These are phyloP conservation scores for Populus davidiana DNA, from an alignment of 345 rosid genomes.

Conservation along the genomic window DNA sequence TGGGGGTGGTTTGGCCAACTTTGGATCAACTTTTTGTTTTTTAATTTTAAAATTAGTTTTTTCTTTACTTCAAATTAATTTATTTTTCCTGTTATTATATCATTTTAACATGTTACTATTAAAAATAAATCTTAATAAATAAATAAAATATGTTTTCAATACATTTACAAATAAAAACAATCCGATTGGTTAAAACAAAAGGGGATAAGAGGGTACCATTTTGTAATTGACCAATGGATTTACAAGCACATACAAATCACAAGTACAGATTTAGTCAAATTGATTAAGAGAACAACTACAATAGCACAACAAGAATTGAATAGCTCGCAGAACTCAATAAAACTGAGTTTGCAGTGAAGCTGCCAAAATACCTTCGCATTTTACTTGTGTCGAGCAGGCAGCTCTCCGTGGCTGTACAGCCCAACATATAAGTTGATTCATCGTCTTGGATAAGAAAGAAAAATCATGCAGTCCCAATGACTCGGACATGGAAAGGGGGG, in stretches of 20 bases:
- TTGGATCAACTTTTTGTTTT: too few relatives aligned
- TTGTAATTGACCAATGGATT: neutral
- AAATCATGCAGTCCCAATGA: slow-evolving; percentile 56
- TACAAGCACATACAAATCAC: slow-evolving; percentile 1
- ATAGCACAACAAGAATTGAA: neutral
- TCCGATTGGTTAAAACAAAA: neutral
- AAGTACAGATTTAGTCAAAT: neutral
- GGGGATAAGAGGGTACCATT: neutral
- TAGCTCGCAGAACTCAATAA: neutral
- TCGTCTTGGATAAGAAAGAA: neutral
- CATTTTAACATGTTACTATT: too few relatives aligned
- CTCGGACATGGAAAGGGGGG: slow-evolving; percentile 79
- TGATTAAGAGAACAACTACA: neutral
- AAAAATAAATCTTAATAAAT: too few relatives aligned
- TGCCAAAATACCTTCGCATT: neutral
- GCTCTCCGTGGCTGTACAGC: neutral
- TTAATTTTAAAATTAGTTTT: too few relatives aligned
- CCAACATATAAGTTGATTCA: neutral
- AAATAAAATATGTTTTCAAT: too few relatives aligned
- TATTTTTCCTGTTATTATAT: too few relatives aligned
- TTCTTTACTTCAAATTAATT: too few relatives aligned
- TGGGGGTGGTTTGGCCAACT: neutral
- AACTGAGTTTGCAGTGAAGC: neutral
- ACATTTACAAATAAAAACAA: neutral
- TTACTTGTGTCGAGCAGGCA: neutral